A percentile compares a stretch with the other conserved stretches of the same genome.
These are phyloP conservation scores for Scheffersomyces illinoinensis DNA, from an alignment of 1,139 yeast genomes.

Conservation along the genomic window DNA sequence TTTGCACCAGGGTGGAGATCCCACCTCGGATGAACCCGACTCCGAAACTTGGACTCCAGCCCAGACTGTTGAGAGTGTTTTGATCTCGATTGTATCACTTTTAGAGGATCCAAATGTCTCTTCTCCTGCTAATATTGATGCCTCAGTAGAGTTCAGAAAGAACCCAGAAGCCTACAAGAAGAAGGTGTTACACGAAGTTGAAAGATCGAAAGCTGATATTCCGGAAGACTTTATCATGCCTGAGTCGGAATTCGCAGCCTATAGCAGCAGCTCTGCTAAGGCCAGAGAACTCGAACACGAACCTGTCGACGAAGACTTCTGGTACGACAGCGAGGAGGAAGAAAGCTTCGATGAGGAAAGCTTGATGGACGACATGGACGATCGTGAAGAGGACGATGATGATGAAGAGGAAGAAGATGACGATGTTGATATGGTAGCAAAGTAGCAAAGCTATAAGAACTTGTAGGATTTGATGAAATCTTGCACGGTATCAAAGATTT, in stretches of 20 bases:
- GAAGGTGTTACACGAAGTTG: slow-evolving; percentile 81
- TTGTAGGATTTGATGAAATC: not conserved
- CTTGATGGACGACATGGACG: slow-evolving; percentile 53
- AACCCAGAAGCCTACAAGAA: slow-evolving; percentile 77
- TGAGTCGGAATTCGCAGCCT: slow-evolving; percentile 58
- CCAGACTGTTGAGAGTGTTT: slow-evolving; percentile 88
- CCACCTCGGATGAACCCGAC: slow-evolving; percentile 87
- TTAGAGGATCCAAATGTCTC: slow-evolving; percentile 91
- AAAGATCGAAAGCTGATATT: slow-evolving; percentile 76
- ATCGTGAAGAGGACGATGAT: slow-evolving; percentile 58
- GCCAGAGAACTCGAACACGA: slow-evolving; percentile 54
- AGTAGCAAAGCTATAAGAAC: slow-evolving; percentile 10
- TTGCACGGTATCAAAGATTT: not conserved
- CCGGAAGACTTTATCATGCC: slow-evolving; percentile 89
- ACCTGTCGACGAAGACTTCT: slow-evolving; percentile 80
- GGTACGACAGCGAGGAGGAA: slow-evolving; percentile 72
- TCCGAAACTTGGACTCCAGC: slow-evolving; percentile 97
- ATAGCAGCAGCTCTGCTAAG: slow-evolving; percentile 45
- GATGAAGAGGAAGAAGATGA: slow-evolving; percentile 55
- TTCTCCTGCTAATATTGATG: slow-evolving; percentile 96
- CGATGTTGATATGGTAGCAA: slow-evolving; percentile 37
- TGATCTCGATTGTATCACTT: slow-evolving; percentile 84
- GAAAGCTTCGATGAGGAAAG: slow-evolving; percentile 57
- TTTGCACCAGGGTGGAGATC: slow-evolving; percentile 86
- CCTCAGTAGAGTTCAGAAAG: slow-evolving; percentile 88